phyloP scores from a whole-genome alignment of 768 basidiomycete species.

The Rhizopogon sp. region DNA sequence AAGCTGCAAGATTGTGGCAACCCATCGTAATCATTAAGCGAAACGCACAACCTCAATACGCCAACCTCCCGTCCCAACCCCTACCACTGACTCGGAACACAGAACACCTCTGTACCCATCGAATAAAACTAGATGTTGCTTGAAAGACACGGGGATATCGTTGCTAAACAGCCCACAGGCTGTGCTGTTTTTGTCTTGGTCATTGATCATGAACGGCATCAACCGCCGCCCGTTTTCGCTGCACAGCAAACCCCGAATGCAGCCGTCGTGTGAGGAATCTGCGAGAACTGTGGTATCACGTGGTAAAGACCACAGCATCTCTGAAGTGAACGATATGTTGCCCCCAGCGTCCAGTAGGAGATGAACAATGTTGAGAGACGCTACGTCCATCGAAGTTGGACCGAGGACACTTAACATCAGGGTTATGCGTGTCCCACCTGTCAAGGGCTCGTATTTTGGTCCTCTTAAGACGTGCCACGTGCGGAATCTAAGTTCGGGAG shows the following conservation, averaged over 20 bases:
- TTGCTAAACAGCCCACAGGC: not conserved
- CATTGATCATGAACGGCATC: conserved; percentile 1
- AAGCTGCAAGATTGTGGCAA: too few relatives aligned
- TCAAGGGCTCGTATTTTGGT: not conserved
- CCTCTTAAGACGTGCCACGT: not conserved
- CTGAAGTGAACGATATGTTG: not conserved
- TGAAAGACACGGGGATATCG: not conserved
- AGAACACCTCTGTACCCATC: conserved; percentile 4
- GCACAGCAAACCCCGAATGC: conserved; percentile 1
- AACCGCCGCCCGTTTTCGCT: not conserved
- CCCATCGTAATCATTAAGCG: not conserved
- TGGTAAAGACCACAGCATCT: not conserved
- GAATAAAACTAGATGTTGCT: not conserved
- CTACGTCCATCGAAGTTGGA: not conserved
- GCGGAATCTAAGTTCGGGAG: not conserved
- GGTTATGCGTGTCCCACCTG: not conserved
- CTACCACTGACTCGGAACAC: not conserved
- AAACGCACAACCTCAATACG: not conserved
- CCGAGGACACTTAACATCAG: not conserved
- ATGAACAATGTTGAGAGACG: not conserved
- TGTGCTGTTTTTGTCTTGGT: not conserved
- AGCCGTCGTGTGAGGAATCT: conserved; percentile 4
- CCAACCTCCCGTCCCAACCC: not conserved
- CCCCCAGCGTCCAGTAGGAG: not conserved
- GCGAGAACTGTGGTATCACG: not conserved